A percentile compares a stretch with the other conserved stretches of the same genome.
phyloP scores from a whole-genome alignment of 257 asterid species.

The Solanum pinnatisectum region DNA sequence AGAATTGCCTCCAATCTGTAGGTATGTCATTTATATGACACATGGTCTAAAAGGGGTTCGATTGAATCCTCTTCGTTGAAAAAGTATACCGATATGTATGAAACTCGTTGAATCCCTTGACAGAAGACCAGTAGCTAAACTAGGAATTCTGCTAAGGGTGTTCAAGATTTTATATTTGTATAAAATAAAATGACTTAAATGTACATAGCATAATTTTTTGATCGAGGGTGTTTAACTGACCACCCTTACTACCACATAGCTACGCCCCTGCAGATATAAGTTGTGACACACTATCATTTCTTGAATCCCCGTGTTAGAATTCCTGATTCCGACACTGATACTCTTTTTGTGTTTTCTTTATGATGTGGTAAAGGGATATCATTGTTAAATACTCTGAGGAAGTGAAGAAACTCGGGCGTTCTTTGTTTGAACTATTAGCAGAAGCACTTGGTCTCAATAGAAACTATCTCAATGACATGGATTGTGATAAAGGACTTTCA shows the following conservation, averaged over 20 bases:
- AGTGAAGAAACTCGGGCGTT: neutral
- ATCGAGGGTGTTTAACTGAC: neutral
- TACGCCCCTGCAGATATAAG: neutral
- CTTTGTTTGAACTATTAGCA: neutral
- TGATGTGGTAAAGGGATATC: neutral
- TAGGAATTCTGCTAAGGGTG: neutral
- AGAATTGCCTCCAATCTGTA: constrained; percentile 12
- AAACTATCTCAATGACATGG: neutral
- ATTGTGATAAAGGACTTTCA: neutral
- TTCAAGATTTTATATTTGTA: neutral
- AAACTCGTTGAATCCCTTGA: neutral
- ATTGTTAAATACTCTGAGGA: neutral
- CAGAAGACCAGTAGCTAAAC: neutral
- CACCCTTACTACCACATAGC: neutral
- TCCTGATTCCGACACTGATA: neutral
- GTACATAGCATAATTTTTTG: neutral
- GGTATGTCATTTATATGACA: neutral
- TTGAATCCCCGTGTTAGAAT: neutral
- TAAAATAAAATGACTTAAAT: neutral
- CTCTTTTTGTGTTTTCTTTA: neutral
- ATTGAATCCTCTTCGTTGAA: neutral
- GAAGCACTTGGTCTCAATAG: constrained; percentile 1
- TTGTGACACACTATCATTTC: neutral
- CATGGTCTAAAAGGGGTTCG: neutral
- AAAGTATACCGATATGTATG: neutral